Conservation (phyloP, 108 stramenopile species). For the Cyclostephanos tholiformis region DNA sequence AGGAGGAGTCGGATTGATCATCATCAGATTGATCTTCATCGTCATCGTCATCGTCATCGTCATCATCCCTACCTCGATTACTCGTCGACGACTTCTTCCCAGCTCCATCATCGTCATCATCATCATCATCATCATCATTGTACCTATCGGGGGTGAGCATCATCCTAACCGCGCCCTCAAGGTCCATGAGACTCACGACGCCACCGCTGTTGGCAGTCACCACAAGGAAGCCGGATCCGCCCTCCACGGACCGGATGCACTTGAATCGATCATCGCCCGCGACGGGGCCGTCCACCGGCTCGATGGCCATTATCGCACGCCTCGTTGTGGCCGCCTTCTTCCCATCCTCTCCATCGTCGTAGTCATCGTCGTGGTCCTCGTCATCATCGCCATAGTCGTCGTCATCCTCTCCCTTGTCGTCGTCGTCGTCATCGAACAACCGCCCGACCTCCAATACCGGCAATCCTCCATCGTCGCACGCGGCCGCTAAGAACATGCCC, state of each 20-base stretch:
- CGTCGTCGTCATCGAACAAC: constrained; percentile 44
- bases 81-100: constrained; percentile 24
- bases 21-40: constrained; percentile 9
- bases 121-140: constrained; percentile 80
- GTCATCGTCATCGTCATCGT: constrained; percentile 27
- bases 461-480: constrained; percentile 91
- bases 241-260: constrained; percentile 66
- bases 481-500: constrained; percentile 78
- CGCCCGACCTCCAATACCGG: constrained; percentile 74
- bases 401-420: no score
- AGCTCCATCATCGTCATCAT: constrained; percentile 49
- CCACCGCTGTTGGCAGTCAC: constrained; percentile 87
- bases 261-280: constrained; percentile 89
- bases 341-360: constrained; percentile 36
- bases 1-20: constrained; percentile 1
- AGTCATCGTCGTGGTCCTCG: constrained; percentile 50
- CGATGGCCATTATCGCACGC: constrained; percentile 88
- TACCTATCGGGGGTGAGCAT: constrained; percentile 66
- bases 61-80: constrained; percentile 23
- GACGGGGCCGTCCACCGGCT: constrained; percentile 77
- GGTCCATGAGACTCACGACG: constrained; percentile 81
- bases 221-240: constrained; percentile 67
- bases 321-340: constrained; percentile 37
- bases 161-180: constrained; percentile 83
- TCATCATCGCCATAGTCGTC: constrained; percentile 43